Conservation (phyloP, 805 yeast species). For the Kazachstania viticola region DNA sequence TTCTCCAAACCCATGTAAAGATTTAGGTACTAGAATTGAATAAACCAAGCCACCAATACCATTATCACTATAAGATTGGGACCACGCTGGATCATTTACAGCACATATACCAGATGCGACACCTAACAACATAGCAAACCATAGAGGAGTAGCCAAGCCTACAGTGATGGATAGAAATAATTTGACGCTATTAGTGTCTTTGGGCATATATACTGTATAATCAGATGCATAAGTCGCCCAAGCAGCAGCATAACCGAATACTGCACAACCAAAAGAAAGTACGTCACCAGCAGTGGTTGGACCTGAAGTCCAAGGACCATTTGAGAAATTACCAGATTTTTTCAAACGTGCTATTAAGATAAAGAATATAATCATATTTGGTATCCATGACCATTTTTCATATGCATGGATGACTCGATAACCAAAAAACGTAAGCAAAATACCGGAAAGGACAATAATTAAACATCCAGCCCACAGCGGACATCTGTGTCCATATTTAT, state of each 20-base stretch:
- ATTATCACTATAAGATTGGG: conserved; percentile 37
- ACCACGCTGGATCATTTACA: conserved; percentile 34
- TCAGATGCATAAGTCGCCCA: conserved; percentile 94
- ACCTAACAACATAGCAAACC: conserved; percentile 67
- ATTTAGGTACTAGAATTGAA: conserved; percentile 63
- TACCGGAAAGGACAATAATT: conserved; percentile 54
- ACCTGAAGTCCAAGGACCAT: conserved; percentile 44
- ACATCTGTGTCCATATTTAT: conserved; percentile 37
- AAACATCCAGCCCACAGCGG: conserved; percentile 91
- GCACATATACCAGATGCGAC: conserved; percentile 77
- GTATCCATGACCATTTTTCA: conserved; percentile 84
- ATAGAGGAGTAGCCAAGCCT: conserved; percentile 57
- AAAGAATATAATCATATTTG: conserved; percentile 58
- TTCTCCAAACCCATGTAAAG: conserved; percentile 80
- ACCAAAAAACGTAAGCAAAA: conserved; percentile 70
- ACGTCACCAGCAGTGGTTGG: conserved; percentile 62
- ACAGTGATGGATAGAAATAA: conserved; percentile 50
- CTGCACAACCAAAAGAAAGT: conserved; percentile 69
- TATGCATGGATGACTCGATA: conserved; percentile 68
- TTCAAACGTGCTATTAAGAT: conserved; percentile 69
- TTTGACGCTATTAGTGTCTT: conserved; percentile 42
- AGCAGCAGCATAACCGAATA: conserved; percentile 85
- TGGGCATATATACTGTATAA: conserved; percentile 78
- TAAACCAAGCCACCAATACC: conserved; percentile 75
- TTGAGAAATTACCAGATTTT: conserved; percentile 49